Conservation (phyloP, 1,284 basidiomycete species). For the Naganishia cerealis region DNA sequence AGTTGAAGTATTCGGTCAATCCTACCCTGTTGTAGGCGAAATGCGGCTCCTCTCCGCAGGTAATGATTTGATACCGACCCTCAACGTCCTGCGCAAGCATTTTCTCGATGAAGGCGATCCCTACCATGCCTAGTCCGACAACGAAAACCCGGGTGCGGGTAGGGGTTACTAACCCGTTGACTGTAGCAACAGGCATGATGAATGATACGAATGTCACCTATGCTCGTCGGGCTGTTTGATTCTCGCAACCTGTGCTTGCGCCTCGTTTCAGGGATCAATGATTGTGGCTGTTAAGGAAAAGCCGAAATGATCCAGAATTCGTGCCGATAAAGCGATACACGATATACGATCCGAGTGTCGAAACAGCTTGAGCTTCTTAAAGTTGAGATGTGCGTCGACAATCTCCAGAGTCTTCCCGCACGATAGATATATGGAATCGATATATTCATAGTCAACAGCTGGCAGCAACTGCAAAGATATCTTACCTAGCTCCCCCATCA, state of each 20-base stretch:
- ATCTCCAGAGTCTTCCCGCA: neutral
- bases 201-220: neutral
- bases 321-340: no score
- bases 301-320: no score
- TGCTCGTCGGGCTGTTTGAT: neutral
- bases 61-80: conserved; percentile 61
- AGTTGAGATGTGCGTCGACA: no score
- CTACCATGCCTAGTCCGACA: conserved; percentile 70
- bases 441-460: neutral
- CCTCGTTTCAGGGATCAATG: neutral
- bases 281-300: neutral
- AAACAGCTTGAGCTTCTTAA: no score
- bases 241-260: neutral
- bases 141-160: conserved; percentile 54
- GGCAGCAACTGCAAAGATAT: neutral
- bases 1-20: conserved; percentile 66
- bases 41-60: conserved; percentile 62
- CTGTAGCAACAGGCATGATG: conserved; percentile 19
- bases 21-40: conserved; percentile 58
- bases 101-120: conserved; percentile 70
- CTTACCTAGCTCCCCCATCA: neutral
- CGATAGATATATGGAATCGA: neutral
- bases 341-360: no score
- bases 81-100: conserved; percentile 61
- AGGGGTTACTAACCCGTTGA: conserved; percentile 19